These are phyloP conservation scores for Ceratocystis eucalypticola DNA, from an alignment of 2,329 filamentous ascomycete species.

Conservation along the genomic window DNA sequence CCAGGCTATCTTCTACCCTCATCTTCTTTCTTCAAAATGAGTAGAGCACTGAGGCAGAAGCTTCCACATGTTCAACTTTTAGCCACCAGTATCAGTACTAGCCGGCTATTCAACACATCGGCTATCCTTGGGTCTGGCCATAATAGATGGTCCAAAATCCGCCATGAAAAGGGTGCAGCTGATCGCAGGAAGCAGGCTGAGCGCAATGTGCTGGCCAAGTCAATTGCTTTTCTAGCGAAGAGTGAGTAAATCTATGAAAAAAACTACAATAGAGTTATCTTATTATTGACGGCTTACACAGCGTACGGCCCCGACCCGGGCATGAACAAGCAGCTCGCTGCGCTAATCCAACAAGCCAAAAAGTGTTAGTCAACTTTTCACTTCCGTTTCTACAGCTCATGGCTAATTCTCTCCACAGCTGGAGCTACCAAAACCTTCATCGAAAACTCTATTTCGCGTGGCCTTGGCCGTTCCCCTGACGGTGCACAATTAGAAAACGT, in stretches of 20 bases:
- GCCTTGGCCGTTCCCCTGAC: slow-evolving; percentile 65
- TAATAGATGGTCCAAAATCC: slow-evolving; percentile 92
- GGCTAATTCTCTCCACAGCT: slow-evolving; percentile 30
- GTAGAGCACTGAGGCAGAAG: not conserved
- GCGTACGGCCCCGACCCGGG: slow-evolving; percentile 31
- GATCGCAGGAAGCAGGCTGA: slow-evolving; percentile 66
- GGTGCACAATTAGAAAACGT: slow-evolving; percentile 66
- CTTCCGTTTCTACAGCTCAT: slow-evolving; percentile 6
- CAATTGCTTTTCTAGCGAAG: slow-evolving; percentile 63
- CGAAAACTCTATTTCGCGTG: slow-evolving; percentile 73
- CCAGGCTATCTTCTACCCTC: too few relatives aligned
- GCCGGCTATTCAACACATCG: slow-evolving; percentile 9
- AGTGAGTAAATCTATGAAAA: slow-evolving; percentile 31
- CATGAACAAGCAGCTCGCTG: slow-evolving; percentile 62
- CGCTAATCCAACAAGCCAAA: slow-evolving; percentile 63
- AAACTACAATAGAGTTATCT: not conserved
- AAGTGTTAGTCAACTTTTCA: slow-evolving; percentile 39
- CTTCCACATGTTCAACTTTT: not conserved
- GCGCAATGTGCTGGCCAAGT: slow-evolving; percentile 54
- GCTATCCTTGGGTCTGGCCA: slow-evolving; percentile 52
- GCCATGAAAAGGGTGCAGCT: slow-evolving; percentile 80
- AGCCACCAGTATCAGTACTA: not conserved
- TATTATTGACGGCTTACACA: not conserved
- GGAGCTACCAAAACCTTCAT: slow-evolving; percentile 75
- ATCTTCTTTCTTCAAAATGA: not conserved